Evolutionary conservation across 257 asterid genomes (phyloP), one percentile per base, ranked within the genome.

Genomic region (Cruciata laevipes): DNA sequence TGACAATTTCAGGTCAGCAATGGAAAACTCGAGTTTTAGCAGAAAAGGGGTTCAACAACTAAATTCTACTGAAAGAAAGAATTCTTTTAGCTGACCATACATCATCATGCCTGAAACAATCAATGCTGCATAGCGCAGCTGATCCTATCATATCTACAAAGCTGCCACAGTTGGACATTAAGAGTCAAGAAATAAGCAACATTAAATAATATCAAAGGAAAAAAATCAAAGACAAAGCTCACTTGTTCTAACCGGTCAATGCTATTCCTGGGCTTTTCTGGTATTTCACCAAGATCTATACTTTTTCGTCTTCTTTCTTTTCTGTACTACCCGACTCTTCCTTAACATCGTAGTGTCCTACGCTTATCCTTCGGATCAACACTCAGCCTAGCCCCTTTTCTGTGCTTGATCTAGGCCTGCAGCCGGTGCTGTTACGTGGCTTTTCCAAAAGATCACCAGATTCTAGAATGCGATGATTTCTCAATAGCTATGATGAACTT

Each of bases 61-160:
- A 4, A 62, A 23, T 32, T 40, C 40, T 31, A 70, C 51, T 30
- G n/a, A 24, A 71, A 16, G n/a, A 33, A 24, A 20, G 14, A 13
- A 32, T 21, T 16, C 24, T 23, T 27, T 52, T 20, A 61, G 66
- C 81, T 59, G 71, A 73, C 82, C 82, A 77, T 63, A 78, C 78
- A 67, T 67, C 81, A 57, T 87, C 89, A 82, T 80, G 77, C 83
- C 80, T 82, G 85, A 52, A 93, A 76, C 98, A 93, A 81, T 85
- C 87, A 68, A 89, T 90, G 77, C 90, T 90, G 95, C 97, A 86
- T 74, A 93, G 80, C 67, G 85, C 97, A 52, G 98, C 97, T 25
- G 98, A 93, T 78, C 80, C 86, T 97, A 93, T 88, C 85, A 93
- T 83, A 21, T 83, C 91, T 75, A 97, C 97, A 61, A 93, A 86